These are phyloP conservation scores for Ophiostoma tasmaniense DNA, from an alignment of 2,329 filamentous ascomycete genomes.

Conservation along the genomic window DNA sequence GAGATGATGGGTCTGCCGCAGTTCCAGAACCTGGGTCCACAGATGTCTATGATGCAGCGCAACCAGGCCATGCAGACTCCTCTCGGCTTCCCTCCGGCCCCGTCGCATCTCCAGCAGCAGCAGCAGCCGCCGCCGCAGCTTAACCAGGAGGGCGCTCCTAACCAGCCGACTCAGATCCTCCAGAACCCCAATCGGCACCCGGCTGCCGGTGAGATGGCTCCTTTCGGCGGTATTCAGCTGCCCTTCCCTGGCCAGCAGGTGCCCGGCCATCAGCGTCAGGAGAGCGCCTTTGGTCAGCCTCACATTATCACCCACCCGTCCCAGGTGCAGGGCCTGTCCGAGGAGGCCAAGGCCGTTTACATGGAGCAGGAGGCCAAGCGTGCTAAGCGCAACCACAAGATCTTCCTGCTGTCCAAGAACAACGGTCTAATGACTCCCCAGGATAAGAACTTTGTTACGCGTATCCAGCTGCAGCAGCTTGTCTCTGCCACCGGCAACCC, in stretches of 20 bases:
- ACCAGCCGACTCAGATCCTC: slow-evolving; percentile 63
- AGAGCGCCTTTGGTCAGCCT: slow-evolving; percentile 49
- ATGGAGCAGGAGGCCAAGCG: slow-evolving; percentile 87
- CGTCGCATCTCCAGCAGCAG: slow-evolving; percentile 23
- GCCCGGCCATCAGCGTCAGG: slow-evolving; percentile 32
- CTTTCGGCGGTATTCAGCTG: slow-evolving; percentile 26
- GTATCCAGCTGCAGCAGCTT: slow-evolving; percentile 93
- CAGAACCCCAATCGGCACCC: slow-evolving; percentile 66
- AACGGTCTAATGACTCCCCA: slow-evolving; percentile 98
- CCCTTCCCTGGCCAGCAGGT: slow-evolving; percentile 24
- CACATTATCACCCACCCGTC: slow-evolving; percentile 53
- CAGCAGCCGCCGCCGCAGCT: slow-evolving; percentile 26
- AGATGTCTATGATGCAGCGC: slow-evolving; percentile 48
- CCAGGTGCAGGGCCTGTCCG: slow-evolving; percentile 67
- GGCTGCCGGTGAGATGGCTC: slow-evolving; percentile 35
- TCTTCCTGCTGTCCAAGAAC: slow-evolving; percentile 82
- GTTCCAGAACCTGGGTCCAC: slow-evolving; percentile 31
- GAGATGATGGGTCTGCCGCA: slow-evolving; percentile 14
- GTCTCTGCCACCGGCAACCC: slow-evolving; percentile 86
- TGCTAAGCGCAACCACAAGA: slow-evolving; percentile 97
- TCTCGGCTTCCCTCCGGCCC: slow-evolving; percentile 26
- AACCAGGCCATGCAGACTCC: slow-evolving; percentile 38
- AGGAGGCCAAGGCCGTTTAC: slow-evolving; percentile 76
- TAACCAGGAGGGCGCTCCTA: slow-evolving; percentile 34
- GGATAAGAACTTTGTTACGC: slow-evolving; percentile 98